phyloP scores from a whole-genome alignment of 2,329 filamentous ascomycete species.

The Hymenoscyphus linearis region DNA sequence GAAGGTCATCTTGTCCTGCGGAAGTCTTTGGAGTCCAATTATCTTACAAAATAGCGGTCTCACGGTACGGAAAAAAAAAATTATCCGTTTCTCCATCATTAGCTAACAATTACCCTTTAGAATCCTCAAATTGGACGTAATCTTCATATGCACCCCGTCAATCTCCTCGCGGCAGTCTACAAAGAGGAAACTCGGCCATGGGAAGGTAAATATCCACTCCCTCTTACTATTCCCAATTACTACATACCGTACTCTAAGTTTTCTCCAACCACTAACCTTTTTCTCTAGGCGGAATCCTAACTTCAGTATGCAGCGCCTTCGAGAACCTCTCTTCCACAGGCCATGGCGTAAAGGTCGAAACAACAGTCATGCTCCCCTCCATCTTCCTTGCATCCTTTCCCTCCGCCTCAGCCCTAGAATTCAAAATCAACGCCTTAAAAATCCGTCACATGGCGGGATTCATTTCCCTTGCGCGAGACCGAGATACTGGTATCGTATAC shows the following conservation, averaged over 20 bases:
- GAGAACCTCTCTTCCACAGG: constrained; percentile 76
- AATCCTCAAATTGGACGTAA: constrained; percentile 80
- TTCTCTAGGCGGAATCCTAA: constrained; percentile 59
- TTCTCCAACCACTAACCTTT: background rate
- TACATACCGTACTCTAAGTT: background rate
- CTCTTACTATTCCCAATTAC: background rate
- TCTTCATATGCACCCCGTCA: constrained; percentile 74
- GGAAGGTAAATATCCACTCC: constrained; percentile 39
- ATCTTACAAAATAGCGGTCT: constrained; percentile 74
- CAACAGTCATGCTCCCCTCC: constrained; percentile 67
- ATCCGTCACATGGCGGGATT: constrained; percentile 65
- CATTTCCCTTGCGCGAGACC: constrained; percentile 71
- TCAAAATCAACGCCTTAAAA: constrained; percentile 65
- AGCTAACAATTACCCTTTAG: constrained; percentile 21
- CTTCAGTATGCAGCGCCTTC: constrained; percentile 68
- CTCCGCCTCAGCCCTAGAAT: constrained; percentile 64
- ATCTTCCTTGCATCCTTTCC: constrained; percentile 56
- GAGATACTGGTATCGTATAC: constrained; percentile 69
- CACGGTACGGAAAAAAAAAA: constrained; percentile 39
- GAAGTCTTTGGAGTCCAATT: constrained; percentile 71
- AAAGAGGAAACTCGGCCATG: constrained; percentile 65
- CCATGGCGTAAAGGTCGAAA: constrained; percentile 79
- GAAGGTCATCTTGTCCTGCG: constrained; percentile 72
- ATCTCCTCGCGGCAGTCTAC: constrained; percentile 55
- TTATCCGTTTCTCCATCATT: background rate